Conservation (phyloP, 2,329 filamentous ascomycete species). For the Xylaria sp. region DNA sequence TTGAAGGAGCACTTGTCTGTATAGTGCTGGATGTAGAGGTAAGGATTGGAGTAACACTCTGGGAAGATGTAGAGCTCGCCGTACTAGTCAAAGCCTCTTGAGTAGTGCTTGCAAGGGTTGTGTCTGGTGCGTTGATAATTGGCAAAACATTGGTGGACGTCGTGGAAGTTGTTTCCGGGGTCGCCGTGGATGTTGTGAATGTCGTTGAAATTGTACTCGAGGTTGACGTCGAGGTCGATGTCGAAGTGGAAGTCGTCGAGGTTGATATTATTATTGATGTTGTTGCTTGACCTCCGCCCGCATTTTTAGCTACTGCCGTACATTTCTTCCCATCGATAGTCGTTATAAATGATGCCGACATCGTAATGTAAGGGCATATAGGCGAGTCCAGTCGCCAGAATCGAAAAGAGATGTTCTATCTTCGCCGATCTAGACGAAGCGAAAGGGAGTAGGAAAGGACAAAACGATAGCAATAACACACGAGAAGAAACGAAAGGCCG, state of each 20-base stretch:
- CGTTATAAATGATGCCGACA: constrained; percentile 62
- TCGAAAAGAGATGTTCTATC: constrained; percentile 33
- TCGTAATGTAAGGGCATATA: constrained; percentile 47
- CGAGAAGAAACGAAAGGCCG: constrained; percentile 51
- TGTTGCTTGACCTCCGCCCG: constrained; percentile 35
- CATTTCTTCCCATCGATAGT: constrained; percentile 63
- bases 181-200: constrained; percentile 32
- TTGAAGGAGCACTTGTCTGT: constrained; percentile 32
- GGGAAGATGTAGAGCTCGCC: constrained; percentile 50
- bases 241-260: constrained; percentile 25
- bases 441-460: constrained; percentile 39
- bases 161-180: constrained; percentile 17
- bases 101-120: constrained; percentile 25
- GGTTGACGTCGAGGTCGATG: constrained; percentile 26
- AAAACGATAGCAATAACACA: constrained; percentile 48
- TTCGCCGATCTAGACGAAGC: constrained; percentile 45
- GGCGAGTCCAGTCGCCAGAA: constrained; percentile 60
- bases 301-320: constrained; percentile 60
- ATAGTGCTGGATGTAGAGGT: constrained; percentile 33
- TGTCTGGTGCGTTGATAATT: constrained; percentile 5
- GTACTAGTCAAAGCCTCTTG: constrained; percentile 51
- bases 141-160: neutral
- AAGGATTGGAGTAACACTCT: constrained; percentile 40
- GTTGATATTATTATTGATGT: constrained; percentile 26
- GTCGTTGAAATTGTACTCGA: constrained; percentile 30